These are phyloP conservation scores for Thraustochytrium sp. DNA, from an alignment of 352 stramenopile genomes.

Conservation along the genomic window DNA sequence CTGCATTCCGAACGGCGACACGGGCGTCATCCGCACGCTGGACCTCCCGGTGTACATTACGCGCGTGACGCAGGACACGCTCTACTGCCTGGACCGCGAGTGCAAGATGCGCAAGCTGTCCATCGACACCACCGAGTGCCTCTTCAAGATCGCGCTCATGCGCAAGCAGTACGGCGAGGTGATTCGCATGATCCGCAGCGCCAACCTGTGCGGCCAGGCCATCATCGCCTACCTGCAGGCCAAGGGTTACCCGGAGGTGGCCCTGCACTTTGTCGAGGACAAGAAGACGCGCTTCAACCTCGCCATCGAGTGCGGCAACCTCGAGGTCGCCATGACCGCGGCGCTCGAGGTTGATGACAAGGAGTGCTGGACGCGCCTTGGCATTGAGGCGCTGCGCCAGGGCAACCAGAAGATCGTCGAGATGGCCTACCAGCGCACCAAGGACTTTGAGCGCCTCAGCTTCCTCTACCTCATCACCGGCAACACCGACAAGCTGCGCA, in stretches of 20 bases:
- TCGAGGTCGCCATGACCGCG: slow-evolving; percentile 87
- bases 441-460: slow-evolving; percentile 98
- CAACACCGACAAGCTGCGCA: slow-evolving; percentile 95
- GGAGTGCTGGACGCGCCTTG: slow-evolving; percentile 93
- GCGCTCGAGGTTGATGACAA: slow-evolving; percentile 79
- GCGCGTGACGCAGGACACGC: slow-evolving; percentile 84
- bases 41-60: slow-evolving; percentile 96
- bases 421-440: slow-evolving; percentile 98
- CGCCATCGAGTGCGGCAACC: slow-evolving; percentile 93
- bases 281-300: slow-evolving; percentile 96
- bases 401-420: slow-evolving; percentile 98
- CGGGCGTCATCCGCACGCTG: slow-evolving; percentile 94
- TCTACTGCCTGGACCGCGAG: slow-evolving; percentile 90
- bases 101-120: slow-evolving; percentile 89
- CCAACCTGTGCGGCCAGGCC: slow-evolving; percentile 89
- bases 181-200: slow-evolving; percentile 97
- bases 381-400: slow-evolving; percentile 91
- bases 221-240: slow-evolving; percentile 98
- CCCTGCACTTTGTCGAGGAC: slow-evolving; percentile 98
- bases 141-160: slow-evolving; percentile 90
- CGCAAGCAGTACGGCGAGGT: slow-evolving; percentile 94
- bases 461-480: slow-evolving; percentile 98
- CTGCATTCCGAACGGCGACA: slow-evolving; percentile 80
- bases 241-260: slow-evolving; percentile 99
- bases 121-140: slow-evolving; percentile 96